phyloP scores from a whole-genome alignment of 495 filamentous ascomycete genomes.

The Aspergillus ellipticus region DNA sequence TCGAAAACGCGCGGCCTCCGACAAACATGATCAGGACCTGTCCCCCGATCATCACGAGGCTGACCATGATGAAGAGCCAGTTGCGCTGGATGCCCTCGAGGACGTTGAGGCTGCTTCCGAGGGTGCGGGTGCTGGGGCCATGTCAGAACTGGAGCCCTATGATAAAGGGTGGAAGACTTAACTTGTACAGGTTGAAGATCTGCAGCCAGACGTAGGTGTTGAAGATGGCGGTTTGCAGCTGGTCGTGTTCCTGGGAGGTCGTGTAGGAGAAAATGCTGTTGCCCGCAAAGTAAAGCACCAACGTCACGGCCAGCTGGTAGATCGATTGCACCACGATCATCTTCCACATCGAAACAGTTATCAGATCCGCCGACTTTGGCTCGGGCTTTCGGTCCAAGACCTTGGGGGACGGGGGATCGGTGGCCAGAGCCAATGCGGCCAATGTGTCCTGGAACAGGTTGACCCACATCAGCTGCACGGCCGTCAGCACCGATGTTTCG shows the following conservation, averaged over 20 bases:
- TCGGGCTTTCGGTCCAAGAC: slow-evolving; percentile 71
- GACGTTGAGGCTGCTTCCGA: slow-evolving; percentile 78
- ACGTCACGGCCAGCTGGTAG: slow-evolving; percentile 67
- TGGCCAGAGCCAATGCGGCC: slow-evolving; percentile 73
- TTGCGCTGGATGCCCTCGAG: slow-evolving; percentile 67
- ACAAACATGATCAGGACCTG: slow-evolving; percentile 71
- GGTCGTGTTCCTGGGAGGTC: slow-evolving; percentile 35
- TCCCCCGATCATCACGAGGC: slow-evolving; percentile 62
- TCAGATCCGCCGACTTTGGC: slow-evolving; percentile 59
- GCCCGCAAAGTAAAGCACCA: slow-evolving; percentile 63
- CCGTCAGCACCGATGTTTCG: slow-evolving; percentile 63
- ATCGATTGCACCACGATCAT: slow-evolving; percentile 79
- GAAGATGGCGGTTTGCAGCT: slow-evolving; percentile 60
- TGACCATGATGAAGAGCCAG: slow-evolving; percentile 68
- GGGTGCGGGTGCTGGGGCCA: slow-evolving; percentile 53
- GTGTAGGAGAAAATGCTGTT: slow-evolving; percentile 47
- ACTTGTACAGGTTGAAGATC: slow-evolving; percentile 81
- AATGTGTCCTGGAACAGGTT: slow-evolving; percentile 63
- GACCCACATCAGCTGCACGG: slow-evolving; percentile 79
- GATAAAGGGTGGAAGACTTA: background rate
- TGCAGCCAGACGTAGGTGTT: slow-evolving; percentile 91
- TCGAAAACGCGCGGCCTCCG: slow-evolving; percentile 61
- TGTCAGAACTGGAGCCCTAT: background rate
- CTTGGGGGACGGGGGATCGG: slow-evolving; percentile 68
- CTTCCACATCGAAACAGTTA: slow-evolving; percentile 82